Evolutionary conservation across 2,329 filamentous ascomycete species (phyloP), one percentile per base, ranked within the genome.

Genomic region (Pseudogymnoascus sp.): DNA sequence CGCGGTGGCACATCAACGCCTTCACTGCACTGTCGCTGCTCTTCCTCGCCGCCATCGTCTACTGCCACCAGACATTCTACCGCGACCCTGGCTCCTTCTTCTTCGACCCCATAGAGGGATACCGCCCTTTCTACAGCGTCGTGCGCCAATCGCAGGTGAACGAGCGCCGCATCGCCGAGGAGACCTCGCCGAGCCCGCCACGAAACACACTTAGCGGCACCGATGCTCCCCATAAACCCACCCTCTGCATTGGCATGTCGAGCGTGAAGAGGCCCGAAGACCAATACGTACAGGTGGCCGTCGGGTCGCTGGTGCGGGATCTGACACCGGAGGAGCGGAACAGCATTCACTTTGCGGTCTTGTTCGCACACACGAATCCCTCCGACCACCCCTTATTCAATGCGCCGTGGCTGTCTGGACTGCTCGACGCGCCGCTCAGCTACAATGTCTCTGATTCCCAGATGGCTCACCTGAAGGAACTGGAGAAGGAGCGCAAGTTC

Each of bases 351-450:
- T 64, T 76, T 18, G 70, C 72, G 21, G 71, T 75, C 7, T 62
- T 76, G 0, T 69, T 76, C 4, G 74, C 74, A n/a, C 72, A 76
- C 62, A 69, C 65, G 41, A 62, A 69, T n/a, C 73, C 75, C 1
- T 60, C 63, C 38, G 65, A 61, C 4, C 75, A 76, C 58, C 68
- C 68, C 18, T 72, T 73, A 6, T 75, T 71, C 28, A 68, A 69
- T 1, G 64, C 73, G 14, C 64, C 67, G 14, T 76, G 75, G 75
- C 63, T 76, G 0, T 68, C 67, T 0, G 64, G 63, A 0, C 62
- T 76, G 1, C 71, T 72, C 23, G 73, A 76, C 52, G 69, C 76
- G 61, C 69, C 76, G 0, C 63, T 76, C 0, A 62, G 75, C 0
- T 76, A 76, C 61, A 66, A 63, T 31, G 64, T 67, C 12, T 41